Evolutionary conservation across 2,329 filamentous ascomycete genomes (phyloP).

Genomic region (Phialophora expanda): DNA sequence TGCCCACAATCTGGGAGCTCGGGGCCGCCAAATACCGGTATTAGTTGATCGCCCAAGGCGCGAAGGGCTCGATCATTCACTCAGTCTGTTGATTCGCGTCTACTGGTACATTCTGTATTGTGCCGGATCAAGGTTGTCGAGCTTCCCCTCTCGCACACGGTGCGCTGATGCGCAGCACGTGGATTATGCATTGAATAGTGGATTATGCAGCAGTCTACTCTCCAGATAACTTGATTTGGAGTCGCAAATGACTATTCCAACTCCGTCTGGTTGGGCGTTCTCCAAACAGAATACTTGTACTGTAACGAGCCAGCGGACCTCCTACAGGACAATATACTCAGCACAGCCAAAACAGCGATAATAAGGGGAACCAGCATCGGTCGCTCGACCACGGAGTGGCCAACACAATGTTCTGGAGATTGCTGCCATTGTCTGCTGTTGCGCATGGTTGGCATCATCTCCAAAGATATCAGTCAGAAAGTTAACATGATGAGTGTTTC

Average conservation of each 20-base stretch:
- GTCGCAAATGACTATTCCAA: background rate
- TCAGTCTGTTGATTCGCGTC: background rate
- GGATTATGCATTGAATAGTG: background rate
- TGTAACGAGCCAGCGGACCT: background rate
- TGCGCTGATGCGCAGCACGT: background rate
- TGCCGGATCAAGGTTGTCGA: background rate
- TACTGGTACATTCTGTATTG: background rate
- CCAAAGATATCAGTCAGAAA: background rate
- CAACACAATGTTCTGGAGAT: background rate
- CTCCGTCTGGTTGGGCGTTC: background rate
- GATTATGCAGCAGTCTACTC: background rate
- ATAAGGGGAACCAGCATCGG: background rate
- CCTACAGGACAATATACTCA: background rate
- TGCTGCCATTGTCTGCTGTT: background rate
- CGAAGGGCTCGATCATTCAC: background rate
- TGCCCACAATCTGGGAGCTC: background rate
- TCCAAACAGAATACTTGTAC: background rate
- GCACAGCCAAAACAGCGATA: background rate
- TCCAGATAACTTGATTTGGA: background rate
- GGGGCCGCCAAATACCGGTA: background rate
- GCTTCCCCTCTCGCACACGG: background rate
- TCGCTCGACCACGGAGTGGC: background rate
- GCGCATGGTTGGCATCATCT: background rate
- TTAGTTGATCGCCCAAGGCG: background rate
- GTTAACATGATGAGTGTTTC: background rate